phyloP scores from a whole-genome alignment of 352 stramenopile species.

The Globisporangium barbulae region DNA sequence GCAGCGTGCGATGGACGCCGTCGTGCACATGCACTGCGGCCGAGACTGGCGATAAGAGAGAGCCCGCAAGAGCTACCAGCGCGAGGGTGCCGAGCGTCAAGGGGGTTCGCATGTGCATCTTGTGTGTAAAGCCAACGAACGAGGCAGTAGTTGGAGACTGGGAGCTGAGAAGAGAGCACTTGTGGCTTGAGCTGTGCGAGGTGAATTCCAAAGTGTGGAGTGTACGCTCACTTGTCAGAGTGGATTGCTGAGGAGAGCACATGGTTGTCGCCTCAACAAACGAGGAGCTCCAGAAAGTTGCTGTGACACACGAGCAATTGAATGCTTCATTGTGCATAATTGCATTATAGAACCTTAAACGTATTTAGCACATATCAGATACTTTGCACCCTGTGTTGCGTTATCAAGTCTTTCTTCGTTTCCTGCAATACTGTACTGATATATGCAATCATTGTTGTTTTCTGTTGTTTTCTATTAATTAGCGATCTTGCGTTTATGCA shows the following conservation, averaged over 20 bases:
- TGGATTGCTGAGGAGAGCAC: neutral
- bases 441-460: neutral
- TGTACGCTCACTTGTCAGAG: neutral
- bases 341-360: no score
- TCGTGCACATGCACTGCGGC: constrained; percentile 14
- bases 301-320: no score
- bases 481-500: no score
- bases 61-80: neutral
- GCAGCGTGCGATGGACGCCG: constrained; percentile 17
- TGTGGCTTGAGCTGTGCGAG: neutral
- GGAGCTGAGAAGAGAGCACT: neutral
- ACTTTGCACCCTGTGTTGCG: no score
- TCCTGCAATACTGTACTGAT: neutral
- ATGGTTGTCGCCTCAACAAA: no score
- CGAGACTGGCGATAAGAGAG: neutral
- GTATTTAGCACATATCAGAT: no score
- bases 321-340: no score
- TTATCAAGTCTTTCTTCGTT: no score
- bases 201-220: neutral
- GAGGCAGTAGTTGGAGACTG: neutral
- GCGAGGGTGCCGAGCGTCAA: constrained; percentile 8
- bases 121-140: neutral
- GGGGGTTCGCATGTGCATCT: constrained; percentile 7
- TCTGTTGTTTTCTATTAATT: no score
- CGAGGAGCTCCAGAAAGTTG: neutral